Evolutionary conservation across 768 basidiomycete genomes (phyloP).

Genomic region (Mycena galopus): DNA sequence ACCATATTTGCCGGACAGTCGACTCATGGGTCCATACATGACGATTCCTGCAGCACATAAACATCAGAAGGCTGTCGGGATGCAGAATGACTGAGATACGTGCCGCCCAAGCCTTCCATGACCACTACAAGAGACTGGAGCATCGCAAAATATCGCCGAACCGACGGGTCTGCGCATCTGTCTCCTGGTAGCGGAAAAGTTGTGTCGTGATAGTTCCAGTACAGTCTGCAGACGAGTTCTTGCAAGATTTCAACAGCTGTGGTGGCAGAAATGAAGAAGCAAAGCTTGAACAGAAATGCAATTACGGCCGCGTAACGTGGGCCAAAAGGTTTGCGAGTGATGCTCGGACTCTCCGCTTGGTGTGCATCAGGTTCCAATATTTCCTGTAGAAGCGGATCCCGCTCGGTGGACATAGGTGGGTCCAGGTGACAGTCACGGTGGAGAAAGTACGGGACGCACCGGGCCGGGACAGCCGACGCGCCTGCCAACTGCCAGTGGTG

Average conservation of each 20-base stretch:
- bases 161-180: constrained; percentile 10
- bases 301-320: not conserved
- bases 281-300: constrained; percentile 5
- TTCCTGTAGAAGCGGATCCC: not conserved
- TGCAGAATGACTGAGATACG: not conserved
- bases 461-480: too few species aligned
- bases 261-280: not conserved
- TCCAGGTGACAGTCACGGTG: too few species aligned
- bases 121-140: not conserved
- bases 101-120: constrained; percentile 8
- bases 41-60: not conserved
- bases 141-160: constrained; percentile 5
- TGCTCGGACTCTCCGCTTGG: not conserved
- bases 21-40: constrained; percentile 15
- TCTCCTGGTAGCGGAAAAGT: not conserved
- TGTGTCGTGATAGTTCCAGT: not conserved
- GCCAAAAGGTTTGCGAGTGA: not conserved
- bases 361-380: not conserved
- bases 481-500: too few species aligned
- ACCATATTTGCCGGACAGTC: constrained; percentile 7
- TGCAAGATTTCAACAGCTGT: constrained; percentile 5
- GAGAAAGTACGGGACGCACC: too few species aligned
- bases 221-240: constrained; percentile 11
- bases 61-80: not conserved
- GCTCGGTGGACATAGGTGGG: constrained; percentile 13